phyloP scores from a whole-genome alignment of 2,329 filamentous ascomycete species.

The Arthrobotrys sinensis region DNA sequence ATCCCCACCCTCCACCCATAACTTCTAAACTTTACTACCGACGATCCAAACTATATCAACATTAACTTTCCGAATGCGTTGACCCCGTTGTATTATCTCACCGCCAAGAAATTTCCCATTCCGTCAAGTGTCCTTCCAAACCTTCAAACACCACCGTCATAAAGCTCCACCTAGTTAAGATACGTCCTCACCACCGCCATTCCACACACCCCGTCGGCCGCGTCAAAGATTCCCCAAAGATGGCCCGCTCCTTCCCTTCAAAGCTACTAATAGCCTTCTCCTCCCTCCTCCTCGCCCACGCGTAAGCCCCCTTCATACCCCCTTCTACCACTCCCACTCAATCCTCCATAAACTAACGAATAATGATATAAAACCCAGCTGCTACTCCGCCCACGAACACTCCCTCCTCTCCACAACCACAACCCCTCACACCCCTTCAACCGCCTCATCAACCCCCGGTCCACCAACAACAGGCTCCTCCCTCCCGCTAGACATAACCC shows the following conservation, averaged over 20 bases:
- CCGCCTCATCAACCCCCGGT: conserved; percentile 66
- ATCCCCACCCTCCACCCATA: too few species aligned
- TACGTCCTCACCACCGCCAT: conserved; percentile 8
- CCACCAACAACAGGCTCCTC: conserved; percentile 66
- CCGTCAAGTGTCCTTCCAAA: conserved; percentile 3
- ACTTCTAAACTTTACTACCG: too few species aligned
- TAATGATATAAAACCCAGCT: conserved; percentile 73
- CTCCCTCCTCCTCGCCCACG: conserved; percentile 84
- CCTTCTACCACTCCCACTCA: background rate
- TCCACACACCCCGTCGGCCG: background rate
- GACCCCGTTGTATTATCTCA: conserved; percentile 34
- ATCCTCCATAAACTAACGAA: conserved; percentile 62
- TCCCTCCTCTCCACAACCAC: conserved; percentile 72
- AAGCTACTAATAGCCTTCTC: conserved; percentile 78
- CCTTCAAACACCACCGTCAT: background rate
- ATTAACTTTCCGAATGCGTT: conserved; percentile 28
- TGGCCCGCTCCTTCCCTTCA: conserved; percentile 45
- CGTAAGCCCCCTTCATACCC: conserved; percentile 74
- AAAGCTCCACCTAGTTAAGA: too few species aligned
- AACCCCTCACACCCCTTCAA: conserved; percentile 69
- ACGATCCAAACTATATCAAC: background rate
- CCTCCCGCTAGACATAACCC: conserved; percentile 86
- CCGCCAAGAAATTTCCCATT: conserved; percentile 28
- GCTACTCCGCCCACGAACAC: conserved; percentile 96
- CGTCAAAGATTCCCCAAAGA: background rate